Conservation (phyloP, 176 grass and related monocot genomes). For the Oryza officinalis region DNA sequence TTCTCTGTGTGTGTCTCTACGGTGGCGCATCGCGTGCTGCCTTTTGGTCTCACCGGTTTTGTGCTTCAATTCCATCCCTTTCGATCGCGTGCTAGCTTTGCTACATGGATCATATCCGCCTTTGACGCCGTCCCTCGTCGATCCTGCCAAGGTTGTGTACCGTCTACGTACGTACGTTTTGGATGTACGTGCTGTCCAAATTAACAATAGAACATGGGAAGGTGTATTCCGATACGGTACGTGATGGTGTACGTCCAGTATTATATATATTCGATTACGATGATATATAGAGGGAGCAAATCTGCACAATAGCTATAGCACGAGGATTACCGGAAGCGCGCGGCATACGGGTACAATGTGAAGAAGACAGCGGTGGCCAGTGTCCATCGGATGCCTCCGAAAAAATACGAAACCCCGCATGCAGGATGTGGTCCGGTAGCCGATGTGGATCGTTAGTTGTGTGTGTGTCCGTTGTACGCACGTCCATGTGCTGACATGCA, state of each 20-base stretch:
- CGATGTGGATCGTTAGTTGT: neutral
- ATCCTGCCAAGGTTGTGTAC: no score
- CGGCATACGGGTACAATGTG: neutral
- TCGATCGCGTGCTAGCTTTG: neutral
- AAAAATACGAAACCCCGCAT: neutral
- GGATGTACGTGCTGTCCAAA: no score
- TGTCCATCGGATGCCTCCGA: slow-evolving; percentile 8
- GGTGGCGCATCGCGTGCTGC: neutral
- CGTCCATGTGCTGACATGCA: neutral
- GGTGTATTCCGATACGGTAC: no score
- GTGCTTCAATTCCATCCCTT: neutral
- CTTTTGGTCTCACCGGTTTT: neutral
- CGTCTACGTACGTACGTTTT: no score
- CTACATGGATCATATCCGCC: no score
- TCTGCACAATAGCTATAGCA: neutral
- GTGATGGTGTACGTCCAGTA: no score
- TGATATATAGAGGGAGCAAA: neutral
- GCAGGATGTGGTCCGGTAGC: neutral
- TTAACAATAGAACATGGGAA: no score
- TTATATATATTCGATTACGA: neutral
- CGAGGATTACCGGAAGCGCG: neutral
- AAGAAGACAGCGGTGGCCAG: neutral
- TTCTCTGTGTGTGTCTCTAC: neutral
- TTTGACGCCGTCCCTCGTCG: no score
- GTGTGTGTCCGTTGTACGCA: neutral